Base-by-base conservation (phyloP, 805 yeast species). In the Saccharomycopsis capsularis region DNA sequence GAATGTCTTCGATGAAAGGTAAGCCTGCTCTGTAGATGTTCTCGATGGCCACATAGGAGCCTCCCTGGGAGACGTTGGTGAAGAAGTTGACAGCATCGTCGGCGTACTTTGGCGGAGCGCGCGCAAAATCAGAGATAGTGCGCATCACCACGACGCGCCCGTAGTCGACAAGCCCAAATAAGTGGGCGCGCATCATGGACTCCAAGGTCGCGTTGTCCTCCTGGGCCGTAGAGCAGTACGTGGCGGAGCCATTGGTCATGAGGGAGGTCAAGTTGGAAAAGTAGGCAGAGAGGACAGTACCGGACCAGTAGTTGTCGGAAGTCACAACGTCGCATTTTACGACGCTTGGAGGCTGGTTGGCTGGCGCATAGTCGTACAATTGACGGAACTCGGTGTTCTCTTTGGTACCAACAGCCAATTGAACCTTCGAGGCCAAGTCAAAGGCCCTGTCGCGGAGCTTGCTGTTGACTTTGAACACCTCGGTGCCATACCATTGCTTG, bases 121-220 rank as follows among this genome's bases (percentile, higher is more conserved):
- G 68, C 54, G 75, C 68, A 57, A 76, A 78, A 63, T 80, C 82
- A 3, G 82, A 75, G 54, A 76, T 76, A 42, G 82, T 68, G 68
- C 85, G 76, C 77, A 78, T 66, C 24, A 78, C 68, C 11, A 79
- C 76, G 52, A 80, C 68, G 64, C 85, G 73, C 52, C 71, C 64
- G 60, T 64, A 80, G 61, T 78, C 82, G 46, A 75, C 77, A 52
- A 78, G 67, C 7, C 81, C 82, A 55, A 67, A 68, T 51, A 66
- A 67, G 52, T 75, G 75, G 58, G 74, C 70, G 67, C 86, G 73
- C 42, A 76, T 56, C 49, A 80, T 62, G 6, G 78, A 76, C 61
- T 79, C 84, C 58, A 80, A 70, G 15, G 81, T 68, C 16, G 85
- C 85, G 59, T 78, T 76, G 60, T 81, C 86, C 62, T 81, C 86